These are phyloP conservation scores for Quercus wislizeni DNA, from an alignment of 306 rosid genomes.

Conservation along the genomic window DNA sequence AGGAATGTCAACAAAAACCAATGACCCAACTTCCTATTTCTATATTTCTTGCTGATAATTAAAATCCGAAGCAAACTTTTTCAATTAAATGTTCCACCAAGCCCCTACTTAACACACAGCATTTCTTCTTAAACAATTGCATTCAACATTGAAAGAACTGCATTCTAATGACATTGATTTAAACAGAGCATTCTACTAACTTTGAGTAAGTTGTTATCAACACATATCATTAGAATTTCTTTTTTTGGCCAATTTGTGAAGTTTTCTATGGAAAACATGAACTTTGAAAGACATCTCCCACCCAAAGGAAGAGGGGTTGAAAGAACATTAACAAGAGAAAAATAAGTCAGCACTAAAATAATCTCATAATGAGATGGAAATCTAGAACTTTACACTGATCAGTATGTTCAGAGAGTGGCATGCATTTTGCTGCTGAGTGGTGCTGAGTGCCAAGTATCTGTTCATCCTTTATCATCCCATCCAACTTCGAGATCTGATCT, in stretches of 20 bases:
- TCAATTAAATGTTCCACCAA: neutral
- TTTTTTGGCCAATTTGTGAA: neutral
- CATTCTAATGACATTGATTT: neutral
- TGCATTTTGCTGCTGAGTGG: slow-evolving; percentile 22
- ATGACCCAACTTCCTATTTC: neutral
- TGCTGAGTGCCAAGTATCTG: slow-evolving; percentile 9
- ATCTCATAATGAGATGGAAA: slow-evolving; percentile 5
- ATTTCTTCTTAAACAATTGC: neutral
- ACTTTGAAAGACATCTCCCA: neutral
- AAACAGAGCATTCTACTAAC: neutral
- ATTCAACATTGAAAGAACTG: neutral
- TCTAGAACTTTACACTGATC: slow-evolving; percentile 35
- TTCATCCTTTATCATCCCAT: slow-evolving; percentile 33
- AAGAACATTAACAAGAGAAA: neutral
- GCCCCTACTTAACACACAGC: neutral
- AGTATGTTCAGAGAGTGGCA: slow-evolving; percentile 7
- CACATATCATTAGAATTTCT: neutral
- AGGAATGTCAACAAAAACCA: slow-evolving; percentile 1
- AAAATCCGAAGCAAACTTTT: neutral
- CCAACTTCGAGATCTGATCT: slow-evolving; percentile 24
- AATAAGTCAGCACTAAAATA: neutral
- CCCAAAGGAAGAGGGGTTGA: neutral
- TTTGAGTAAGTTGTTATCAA: neutral
- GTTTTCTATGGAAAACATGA: neutral
- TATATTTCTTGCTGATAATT: slow-evolving; percentile 1